phyloP scores from a whole-genome alignment of 2,329 filamentous ascomycete species.

The Juglanconis juglandina region DNA sequence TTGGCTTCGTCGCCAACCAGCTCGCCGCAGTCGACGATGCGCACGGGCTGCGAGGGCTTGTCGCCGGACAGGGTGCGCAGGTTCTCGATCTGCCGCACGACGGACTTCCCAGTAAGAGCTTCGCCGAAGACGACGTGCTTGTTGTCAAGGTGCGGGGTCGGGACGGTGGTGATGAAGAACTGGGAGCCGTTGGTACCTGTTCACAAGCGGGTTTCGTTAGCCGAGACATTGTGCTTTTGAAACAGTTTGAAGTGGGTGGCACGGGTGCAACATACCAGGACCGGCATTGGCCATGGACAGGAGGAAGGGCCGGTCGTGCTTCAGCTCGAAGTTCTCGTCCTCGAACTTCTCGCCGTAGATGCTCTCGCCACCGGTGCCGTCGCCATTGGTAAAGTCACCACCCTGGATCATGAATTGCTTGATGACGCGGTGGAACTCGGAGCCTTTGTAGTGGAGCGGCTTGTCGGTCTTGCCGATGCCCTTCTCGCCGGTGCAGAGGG shows the following conservation, averaged over 20 bases:
- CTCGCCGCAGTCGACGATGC: no score
- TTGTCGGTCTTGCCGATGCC: constrained; percentile 77
- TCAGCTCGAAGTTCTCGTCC: constrained; percentile 90
- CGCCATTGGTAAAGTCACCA: constrained; percentile 91
- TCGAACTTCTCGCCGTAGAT: constrained; percentile 98
- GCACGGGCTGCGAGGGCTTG: no score
- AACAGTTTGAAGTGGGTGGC: not conserved
- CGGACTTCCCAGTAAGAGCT: no score
- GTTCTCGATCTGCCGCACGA: no score
- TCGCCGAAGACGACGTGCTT: no score
- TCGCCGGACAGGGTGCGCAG: no score
- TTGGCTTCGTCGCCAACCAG: no score
- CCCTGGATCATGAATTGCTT: constrained; percentile 99
- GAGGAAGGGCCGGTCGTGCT: constrained; percentile 90
- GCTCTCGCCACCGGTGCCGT: constrained; percentile 92
- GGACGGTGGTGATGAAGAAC: no score
- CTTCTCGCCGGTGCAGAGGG: constrained; percentile 92
- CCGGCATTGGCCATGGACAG: constrained; percentile 98
- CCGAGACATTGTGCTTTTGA: not conserved
- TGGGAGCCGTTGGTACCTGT: constrained; percentile 88
- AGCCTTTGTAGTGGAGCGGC: constrained; percentile 89
- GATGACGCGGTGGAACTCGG: constrained; percentile 91
- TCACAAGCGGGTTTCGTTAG: not conserved
- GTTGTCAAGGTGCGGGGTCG: no score
- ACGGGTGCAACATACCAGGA: constrained; percentile 57